Evolutionary conservation across 2,329 filamentous ascomycete species (phyloP).

Genomic region (Drechslerella dactyloides): DNA sequence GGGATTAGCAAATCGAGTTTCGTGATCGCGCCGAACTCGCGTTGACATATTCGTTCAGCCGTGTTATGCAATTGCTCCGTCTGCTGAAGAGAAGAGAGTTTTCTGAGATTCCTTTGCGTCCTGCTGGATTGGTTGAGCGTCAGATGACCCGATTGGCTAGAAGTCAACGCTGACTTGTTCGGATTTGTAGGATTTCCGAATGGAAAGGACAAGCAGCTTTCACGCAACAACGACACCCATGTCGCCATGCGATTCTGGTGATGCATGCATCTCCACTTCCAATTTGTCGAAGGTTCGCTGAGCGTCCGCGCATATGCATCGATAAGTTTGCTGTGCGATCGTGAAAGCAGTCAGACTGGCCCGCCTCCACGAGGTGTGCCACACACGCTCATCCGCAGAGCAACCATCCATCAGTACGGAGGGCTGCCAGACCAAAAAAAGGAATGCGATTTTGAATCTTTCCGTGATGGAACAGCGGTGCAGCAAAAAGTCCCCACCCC

Average conservation of each 20-base stretch:
- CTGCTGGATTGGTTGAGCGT: slow-evolving; percentile 4
- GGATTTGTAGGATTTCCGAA: not conserved
- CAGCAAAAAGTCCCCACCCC: not conserved
- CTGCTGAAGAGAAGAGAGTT: not conserved
- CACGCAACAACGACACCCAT: slow-evolving; percentile 21
- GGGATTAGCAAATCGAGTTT: slow-evolving; percentile 18
- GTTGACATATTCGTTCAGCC: not conserved
- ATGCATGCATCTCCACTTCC: slow-evolving; percentile 48
- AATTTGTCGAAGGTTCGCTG: slow-evolving; percentile 33
- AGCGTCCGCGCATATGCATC: not conserved
- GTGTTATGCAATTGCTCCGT: slow-evolving; percentile 9
- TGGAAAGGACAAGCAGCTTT: slow-evolving; percentile 9
- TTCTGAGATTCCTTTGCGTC: not conserved
- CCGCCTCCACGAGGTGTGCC: not conserved
- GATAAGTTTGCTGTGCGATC: slow-evolving; percentile 19
- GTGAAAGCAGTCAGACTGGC: too few species aligned
- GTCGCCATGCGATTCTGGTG: slow-evolving; percentile 29
- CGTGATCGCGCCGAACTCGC: not conserved
- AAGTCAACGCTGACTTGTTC: slow-evolving; percentile 20
- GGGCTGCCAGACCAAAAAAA: not conserved
- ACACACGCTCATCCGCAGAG: slow-evolving; percentile 1
- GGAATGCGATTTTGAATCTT: not conserved
- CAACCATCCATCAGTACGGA: not conserved
- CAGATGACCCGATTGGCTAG: slow-evolving; percentile 48
- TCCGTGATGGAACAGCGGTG: too few species aligned